A percentile compares a stretch with the other conserved stretches of the same genome.
Evolutionary conservation across 208 protist genomes (phyloP).

Genomic region (Trypanosoma congolense): DNA sequence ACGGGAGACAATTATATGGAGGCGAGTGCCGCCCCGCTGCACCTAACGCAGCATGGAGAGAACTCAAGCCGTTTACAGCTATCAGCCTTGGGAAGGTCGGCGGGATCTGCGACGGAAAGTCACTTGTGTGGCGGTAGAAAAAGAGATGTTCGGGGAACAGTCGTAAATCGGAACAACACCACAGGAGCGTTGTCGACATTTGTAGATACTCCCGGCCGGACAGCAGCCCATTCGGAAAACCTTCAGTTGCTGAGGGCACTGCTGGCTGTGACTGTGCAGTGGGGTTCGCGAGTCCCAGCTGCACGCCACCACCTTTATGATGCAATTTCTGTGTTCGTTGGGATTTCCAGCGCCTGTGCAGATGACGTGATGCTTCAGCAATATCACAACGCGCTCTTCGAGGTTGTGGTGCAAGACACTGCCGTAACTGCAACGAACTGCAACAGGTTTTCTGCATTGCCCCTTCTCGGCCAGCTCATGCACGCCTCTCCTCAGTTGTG

Average conservation of each 20-base stretch:
- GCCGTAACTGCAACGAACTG: conserved; percentile 5
- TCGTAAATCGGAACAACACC: conserved; percentile 6
- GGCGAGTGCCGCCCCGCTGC: neutral
- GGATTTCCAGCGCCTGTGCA: conserved; percentile 46
- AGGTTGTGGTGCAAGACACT: conserved; percentile 56
- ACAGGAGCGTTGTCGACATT: neutral
- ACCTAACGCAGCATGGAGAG: neutral
- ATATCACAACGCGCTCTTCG: conserved; percentile 50
- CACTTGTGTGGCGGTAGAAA: conserved; percentile 5
- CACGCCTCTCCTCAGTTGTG: conserved; percentile 57
- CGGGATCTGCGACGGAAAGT: neutral
- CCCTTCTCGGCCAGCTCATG: conserved; percentile 56
- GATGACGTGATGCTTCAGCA: conserved; percentile 69
- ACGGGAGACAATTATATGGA: neutral
- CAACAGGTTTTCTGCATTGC: conserved; percentile 33
- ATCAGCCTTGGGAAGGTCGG: too few relatives aligned
- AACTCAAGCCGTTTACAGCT: too few relatives aligned
- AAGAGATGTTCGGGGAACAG: conserved; percentile 13
- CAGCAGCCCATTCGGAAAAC: conserved; percentile 3
- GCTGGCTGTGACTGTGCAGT: conserved; percentile 46
- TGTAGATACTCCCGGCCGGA: neutral
- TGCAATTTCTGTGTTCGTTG: conserved; percentile 41
- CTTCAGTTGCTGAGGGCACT: conserved; percentile 45
- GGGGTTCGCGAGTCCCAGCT: conserved; percentile 38
- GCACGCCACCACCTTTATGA: conserved; percentile 57